Conservation (phyloP, 1,284 basidiomycete genomes). For the Wolfiporia cocos region DNA sequence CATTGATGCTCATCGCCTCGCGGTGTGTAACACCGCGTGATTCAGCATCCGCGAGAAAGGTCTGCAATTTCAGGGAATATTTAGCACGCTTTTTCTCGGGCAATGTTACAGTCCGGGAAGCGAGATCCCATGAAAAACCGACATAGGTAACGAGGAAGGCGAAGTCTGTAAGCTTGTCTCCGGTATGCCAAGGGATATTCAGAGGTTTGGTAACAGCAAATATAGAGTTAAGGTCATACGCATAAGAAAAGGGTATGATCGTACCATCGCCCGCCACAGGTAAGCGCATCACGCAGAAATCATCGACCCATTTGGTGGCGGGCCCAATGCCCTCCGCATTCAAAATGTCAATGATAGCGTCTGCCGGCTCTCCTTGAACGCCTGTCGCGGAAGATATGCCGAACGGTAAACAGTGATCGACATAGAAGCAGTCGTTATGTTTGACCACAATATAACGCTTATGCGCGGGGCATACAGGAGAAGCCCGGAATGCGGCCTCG, state of each 20-base stretch:
- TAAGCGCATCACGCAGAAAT: constrained; percentile 19
- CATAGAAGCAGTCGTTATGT: constrained; percentile 20
- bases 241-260: background rate
- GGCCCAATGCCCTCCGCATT: constrained; percentile 12
- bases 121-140: constrained; percentile 33
- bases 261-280: constrained; percentile 12
- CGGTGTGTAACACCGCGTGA: constrained; percentile 4
- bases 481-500: constrained; percentile 25
- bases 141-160: constrained; percentile 26
- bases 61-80: constrained; percentile 11
- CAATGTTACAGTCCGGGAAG: constrained; percentile 18
- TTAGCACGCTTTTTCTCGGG: constrained; percentile 12
- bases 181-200: constrained; percentile 23
- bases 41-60: constrained; percentile 8
- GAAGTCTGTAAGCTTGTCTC: constrained; percentile 15
- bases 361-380: constrained; percentile 26
- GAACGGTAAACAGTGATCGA: constrained; percentile 25
- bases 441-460: constrained; percentile 19
- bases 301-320: constrained; percentile 30
- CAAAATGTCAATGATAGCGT: constrained; percentile 26
- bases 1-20: constrained; percentile 24
- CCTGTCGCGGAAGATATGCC: constrained; percentile 24
- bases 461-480: constrained; percentile 23
- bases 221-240: constrained; percentile 14
- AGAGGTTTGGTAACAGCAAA: constrained; percentile 14